phyloP scores from a whole-genome alignment of 139 green algal genomes.

The Edaphochlamys debaryana region DNA sequence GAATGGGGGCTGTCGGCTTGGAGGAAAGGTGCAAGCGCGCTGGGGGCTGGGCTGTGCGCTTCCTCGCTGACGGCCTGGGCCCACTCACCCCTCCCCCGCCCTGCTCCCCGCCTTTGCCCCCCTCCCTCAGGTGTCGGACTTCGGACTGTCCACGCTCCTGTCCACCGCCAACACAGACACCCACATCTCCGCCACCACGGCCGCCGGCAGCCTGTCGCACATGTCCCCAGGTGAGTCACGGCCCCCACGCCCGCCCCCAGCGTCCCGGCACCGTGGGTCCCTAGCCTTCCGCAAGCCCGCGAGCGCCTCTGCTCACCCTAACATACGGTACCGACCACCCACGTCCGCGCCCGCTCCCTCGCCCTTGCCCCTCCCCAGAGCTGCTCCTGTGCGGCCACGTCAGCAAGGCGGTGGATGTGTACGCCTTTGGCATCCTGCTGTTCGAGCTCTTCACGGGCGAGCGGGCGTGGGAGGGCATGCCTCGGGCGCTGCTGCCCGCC shows the following conservation, averaged over 20 bases:
- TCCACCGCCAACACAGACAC: slow-evolving; percentile 7
- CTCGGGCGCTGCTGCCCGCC: slow-evolving; percentile 14
- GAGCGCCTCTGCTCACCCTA: no score
- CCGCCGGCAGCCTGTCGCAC: slow-evolving; percentile 16
- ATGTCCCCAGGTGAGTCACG: not conserved
- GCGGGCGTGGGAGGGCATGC: slow-evolving; percentile 28
- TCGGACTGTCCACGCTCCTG: slow-evolving; percentile 2
- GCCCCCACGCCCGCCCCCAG: no score
- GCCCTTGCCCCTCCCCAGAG: not conserved
- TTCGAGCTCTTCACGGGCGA: slow-evolving; percentile 32
- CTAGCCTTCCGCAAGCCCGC: no score
- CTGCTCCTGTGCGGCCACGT: slow-evolving; percentile 31
- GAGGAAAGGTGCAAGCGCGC: no score
- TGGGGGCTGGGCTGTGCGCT: no score
- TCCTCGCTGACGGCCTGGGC: no score
- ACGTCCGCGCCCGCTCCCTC: not conserved
- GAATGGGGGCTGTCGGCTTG: no score
- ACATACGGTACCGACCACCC: not conserved
- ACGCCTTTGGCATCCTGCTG: slow-evolving; percentile 25
- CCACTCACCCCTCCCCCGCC: no score
- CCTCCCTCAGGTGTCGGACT: not conserved
- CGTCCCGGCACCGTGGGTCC: no score
- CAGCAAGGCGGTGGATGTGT: slow-evolving; percentile 20
- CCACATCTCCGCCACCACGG: slow-evolving; percentile 27
- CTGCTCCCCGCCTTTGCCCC: no score